Evolutionary conservation across 139 green algal species (phyloP), one percentile per base, ranked within the genome.

Genomic region (Chlorella sorokiniana): DNA sequence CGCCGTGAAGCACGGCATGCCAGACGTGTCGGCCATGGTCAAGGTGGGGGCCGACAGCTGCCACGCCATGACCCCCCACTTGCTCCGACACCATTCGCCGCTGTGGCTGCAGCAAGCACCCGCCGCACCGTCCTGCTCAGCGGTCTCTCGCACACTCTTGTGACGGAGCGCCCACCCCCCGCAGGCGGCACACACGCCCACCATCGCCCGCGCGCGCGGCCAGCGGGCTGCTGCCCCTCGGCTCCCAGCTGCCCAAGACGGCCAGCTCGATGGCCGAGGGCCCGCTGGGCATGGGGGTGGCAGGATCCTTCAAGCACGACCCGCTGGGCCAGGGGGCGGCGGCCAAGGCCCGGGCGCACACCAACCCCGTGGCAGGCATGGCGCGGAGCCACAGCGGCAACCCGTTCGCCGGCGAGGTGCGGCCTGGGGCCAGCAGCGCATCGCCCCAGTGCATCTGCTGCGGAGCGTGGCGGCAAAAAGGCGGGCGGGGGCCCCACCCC

Each of bases 381-480:
- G 73, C 61, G 59, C 75, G 75, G 41, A 81, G 59, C 75, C 48
- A 61, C 75, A 81, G 75, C 61, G 76, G 76, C 76, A 82, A 82
- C 63, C 76, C 76, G 0, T 82, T 82, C 31, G 5, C 63, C 0
- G 31, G 31, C 5, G 54, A 79, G 73, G 73, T 79, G 54, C 0
- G 71, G n/a, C n/a, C n/a, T 20, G 9, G 27, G 73, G 38, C 38
- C 25, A 38, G 8, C 22, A 8, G 59, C 11, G 59, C 35, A 10
- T 64, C n/a, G n/a, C n/a, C n/a, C n/a, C n/a, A n/a, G n/a, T n/a
- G n/a, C n/a, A n/a, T n/a, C n/a, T n/a, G n/a, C n/a, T n/a, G n/a
- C n/a, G n/a, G n/a, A n/a, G n/a, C n/a, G n/a, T n/a, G n/a, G n/a
- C n/a, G n/a, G n/a, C n/a, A n/a, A n/a, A n/a, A n/a, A n/a, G n/a